Conservation (phyloP, 2,329 filamentous ascomycete genomes). For the Drechslerella dactyloides region DNA sequence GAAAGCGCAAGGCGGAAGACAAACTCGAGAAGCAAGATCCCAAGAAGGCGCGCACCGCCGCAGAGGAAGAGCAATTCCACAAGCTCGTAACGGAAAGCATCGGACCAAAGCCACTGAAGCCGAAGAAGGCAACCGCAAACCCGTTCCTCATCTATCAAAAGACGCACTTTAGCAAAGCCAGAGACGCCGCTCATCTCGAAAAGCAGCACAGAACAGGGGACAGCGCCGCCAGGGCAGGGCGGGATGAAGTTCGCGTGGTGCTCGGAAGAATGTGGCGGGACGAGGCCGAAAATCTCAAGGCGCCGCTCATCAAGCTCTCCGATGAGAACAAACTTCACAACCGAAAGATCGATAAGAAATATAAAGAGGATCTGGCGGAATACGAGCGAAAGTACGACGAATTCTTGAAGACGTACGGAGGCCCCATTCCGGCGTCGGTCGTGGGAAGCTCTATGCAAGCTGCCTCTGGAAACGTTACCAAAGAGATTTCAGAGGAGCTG, state of each 20-base stretch:
- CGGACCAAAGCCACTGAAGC: slow-evolving; percentile 75
- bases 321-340: slow-evolving; percentile 73
- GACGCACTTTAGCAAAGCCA: slow-evolving; percentile 69
- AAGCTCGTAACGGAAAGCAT: slow-evolving; percentile 57
- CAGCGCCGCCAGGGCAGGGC: slow-evolving; percentile 69
- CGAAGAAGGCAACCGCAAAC: slow-evolving; percentile 75
- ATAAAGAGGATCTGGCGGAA: slow-evolving; percentile 67
- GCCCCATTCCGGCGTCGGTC: too few relatives aligned
- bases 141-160: slow-evolving; percentile 91
- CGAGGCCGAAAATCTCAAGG: slow-evolving; percentile 71
- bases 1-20: slow-evolving; percentile 54
- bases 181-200: slow-evolving; percentile 72
- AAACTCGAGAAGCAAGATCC: slow-evolving; percentile 70
- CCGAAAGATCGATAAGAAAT: slow-evolving; percentile 65
- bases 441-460: too few relatives aligned
- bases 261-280: slow-evolving; percentile 92
- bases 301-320: slow-evolving; percentile 78
- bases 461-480: too few relatives aligned
- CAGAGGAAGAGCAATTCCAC: slow-evolving; percentile 57
- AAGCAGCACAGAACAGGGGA: slow-evolving; percentile 70
- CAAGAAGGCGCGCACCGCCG: slow-evolving; percentile 72
- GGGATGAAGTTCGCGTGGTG: slow-evolving; percentile 79
- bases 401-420: slow-evolving; percentile 56
- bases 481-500: too few relatives aligned
- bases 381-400: slow-evolving; percentile 75